Evolutionary conservation across 2,329 filamentous ascomycete species (phyloP).

Genomic region (Diaporthe velutina): DNA sequence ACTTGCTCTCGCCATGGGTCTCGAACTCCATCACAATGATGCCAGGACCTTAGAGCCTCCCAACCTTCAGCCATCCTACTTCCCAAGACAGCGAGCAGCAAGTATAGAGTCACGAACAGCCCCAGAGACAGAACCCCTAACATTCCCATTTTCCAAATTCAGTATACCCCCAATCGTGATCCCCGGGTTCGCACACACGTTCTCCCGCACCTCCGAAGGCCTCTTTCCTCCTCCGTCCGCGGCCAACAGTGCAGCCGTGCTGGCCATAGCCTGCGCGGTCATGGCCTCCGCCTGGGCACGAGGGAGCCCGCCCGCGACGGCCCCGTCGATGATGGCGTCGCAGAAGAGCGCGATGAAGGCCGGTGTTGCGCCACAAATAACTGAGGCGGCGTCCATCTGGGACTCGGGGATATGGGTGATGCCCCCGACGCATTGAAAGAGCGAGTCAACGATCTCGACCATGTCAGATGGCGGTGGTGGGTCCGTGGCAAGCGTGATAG

Average conservation of each 20-base stretch:
- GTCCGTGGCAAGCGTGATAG: too few relatives aligned
- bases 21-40: too few relatives aligned
- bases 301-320: background rate
- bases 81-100: background rate
- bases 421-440: background rate
- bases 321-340: background rate
- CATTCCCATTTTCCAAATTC: background rate
- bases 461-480: too few relatives aligned
- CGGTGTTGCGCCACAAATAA: background rate
- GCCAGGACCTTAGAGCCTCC: too few relatives aligned
- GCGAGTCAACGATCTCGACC: background rate
- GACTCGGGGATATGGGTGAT: background rate
- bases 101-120: background rate
- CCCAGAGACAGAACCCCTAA: background rate
- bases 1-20: too few relatives aligned
- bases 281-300: background rate
- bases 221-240: background rate
- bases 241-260: fast-evolving
- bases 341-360: background rate
- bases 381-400: background rate
- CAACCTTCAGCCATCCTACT: background rate
- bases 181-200: background rate
- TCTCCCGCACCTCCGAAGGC: background rate
- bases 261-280: background rate
- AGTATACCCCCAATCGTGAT: background rate